A percentile compares a stretch with the other conserved stretches of the same genome.
These are phyloP conservation scores for Colletotrichum trifolii DNA, from an alignment of 2,329 filamentous ascomycete species.

Conservation along the genomic window DNA sequence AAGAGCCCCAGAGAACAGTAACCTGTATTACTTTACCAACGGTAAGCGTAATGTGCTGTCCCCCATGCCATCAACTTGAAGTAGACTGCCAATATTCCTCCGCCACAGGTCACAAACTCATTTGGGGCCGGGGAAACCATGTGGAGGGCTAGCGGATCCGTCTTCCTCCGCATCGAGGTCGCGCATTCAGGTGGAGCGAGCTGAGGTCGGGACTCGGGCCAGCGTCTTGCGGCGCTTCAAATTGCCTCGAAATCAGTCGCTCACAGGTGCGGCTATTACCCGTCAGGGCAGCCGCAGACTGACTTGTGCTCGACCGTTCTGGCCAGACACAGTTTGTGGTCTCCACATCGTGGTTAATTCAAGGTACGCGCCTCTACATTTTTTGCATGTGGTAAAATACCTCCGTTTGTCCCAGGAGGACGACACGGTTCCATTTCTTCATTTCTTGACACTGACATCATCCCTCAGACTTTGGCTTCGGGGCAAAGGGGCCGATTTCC, in stretches of 20 bases:
- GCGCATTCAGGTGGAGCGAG: slow-evolving; percentile 19
- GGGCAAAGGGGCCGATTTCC: slow-evolving; percentile 30
- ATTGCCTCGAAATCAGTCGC: slow-evolving; percentile 20
- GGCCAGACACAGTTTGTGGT: slow-evolving; percentile 5
- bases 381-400: slow-evolving; percentile 20
- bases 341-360: slow-evolving; percentile 26
- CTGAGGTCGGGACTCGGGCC: slow-evolving; percentile 25
- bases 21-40: too few relatives aligned
- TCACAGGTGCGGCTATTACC: slow-evolving; percentile 30
- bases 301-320: slow-evolving; percentile 3
- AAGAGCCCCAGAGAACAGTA: neutral
- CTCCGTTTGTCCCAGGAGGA: slow-evolving; percentile 12
- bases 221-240: slow-evolving; percentile 34
- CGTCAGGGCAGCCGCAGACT: slow-evolving; percentile 2
- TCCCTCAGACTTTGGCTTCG: slow-evolving; percentile 16
- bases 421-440: slow-evolving; percentile 10
- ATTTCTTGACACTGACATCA: slow-evolving; percentile 35
- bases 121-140: slow-evolving; percentile 20
- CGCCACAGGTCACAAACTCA: neutral
- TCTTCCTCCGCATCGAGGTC: slow-evolving; percentile 13
- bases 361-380: slow-evolving; percentile 35
- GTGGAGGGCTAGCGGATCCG: slow-evolving; percentile 25
- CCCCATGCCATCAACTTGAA: neutral
- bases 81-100: slow-evolving; percentile 14
- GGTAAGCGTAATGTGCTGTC: too few relatives aligned